These are phyloP conservation scores for Erythrobasidium hasegawianum DNA, from an alignment of 1,284 basidiomycete genomes.

Conservation along the genomic window DNA sequence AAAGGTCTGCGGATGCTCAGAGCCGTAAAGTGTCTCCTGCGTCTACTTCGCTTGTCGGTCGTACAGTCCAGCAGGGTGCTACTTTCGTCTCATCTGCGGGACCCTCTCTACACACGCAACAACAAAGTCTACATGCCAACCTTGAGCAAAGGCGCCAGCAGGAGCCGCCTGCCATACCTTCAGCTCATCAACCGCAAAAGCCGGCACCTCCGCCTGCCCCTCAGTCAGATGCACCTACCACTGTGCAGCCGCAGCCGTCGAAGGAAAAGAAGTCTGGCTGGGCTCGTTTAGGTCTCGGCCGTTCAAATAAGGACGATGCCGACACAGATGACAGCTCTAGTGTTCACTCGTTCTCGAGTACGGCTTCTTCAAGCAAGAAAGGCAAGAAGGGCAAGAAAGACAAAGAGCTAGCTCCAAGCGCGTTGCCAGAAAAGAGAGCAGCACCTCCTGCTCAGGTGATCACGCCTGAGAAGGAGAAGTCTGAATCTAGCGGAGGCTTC, in stretches of 20 bases:
- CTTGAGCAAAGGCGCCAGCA: background rate
- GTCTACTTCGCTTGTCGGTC: no score
- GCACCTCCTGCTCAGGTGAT: background rate
- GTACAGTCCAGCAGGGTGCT: no score
- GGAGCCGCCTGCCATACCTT: background rate
- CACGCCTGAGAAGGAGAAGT: slow-evolving; percentile 48
- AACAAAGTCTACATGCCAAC: no score
- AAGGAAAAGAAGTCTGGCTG: slow-evolving; percentile 65
- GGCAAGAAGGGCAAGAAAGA: slow-evolving; percentile 46
- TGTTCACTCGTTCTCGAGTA: slow-evolving; percentile 10
- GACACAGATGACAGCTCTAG: slow-evolving; percentile 14
- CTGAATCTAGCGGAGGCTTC: slow-evolving; percentile 56
- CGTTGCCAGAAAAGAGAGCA: slow-evolving; percentile 14
- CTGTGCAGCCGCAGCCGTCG: slow-evolving; percentile 40
- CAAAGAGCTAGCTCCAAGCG: slow-evolving; percentile 49
- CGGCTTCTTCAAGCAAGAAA: slow-evolving; percentile 15
- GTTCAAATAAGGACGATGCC: slow-evolving; percentile 21
- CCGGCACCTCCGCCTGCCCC: background rate
- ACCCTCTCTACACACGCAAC: no score
- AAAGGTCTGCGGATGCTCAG: background rate
- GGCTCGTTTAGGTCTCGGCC: slow-evolving; percentile 50
- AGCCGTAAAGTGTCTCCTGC: no score
- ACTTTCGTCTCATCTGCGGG: no score
- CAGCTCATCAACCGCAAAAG: background rate
- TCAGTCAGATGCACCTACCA: background rate